Percentiles rank a stretch among this genome's conserved stretches.
Evolutionary conservation across 345 rosid genomes (phyloP).

Genomic region (Fremontodendron californicum): DNA sequence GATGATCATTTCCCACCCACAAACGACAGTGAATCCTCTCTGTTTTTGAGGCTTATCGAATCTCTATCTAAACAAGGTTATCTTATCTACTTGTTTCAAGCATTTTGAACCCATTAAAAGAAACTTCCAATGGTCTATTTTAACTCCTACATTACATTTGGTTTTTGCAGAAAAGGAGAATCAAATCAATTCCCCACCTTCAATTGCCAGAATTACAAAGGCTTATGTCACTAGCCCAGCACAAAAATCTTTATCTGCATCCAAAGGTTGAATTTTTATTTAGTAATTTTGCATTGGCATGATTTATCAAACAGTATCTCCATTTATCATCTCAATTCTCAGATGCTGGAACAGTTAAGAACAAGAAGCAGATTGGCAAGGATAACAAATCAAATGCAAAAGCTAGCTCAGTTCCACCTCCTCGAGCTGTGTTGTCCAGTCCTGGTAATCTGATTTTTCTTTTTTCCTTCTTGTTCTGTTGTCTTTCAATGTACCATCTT

Average conservation of each 20-base stretch:
- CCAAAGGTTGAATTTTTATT: constrained; percentile 15
- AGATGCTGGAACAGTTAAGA: constrained; percentile 10
- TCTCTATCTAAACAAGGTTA: constrained; percentile 16
- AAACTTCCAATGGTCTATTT: too few relatives aligned
- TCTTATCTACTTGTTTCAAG: background rate
- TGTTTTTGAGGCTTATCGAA: constrained; percentile 15
- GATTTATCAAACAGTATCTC: background rate
- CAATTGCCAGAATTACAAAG: constrained; percentile 6
- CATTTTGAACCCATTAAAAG: too few relatives aligned
- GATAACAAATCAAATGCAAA: background rate
- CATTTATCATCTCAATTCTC: background rate
- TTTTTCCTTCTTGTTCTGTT: background rate
- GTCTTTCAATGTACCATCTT: background rate
- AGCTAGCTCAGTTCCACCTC: constrained; percentile 16
- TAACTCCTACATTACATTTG: background rate
- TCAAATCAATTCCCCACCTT: constrained; percentile 15
- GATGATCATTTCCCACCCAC: constrained; percentile 9
- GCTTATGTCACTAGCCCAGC: background rate
- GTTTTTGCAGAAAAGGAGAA: constrained; percentile 23
- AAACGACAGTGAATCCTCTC: background rate
- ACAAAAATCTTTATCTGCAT: background rate
- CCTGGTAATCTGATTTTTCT: constrained; percentile 26
- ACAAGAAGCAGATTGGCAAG: background rate
- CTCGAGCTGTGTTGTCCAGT: constrained; percentile 37
- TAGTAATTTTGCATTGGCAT: background rate